Percentiles rank a stretch among this genome's conserved stretches.
Evolutionary conservation across 441 rosid genomes (phyloP).

Genomic region (Adansonia gregorii): DNA sequence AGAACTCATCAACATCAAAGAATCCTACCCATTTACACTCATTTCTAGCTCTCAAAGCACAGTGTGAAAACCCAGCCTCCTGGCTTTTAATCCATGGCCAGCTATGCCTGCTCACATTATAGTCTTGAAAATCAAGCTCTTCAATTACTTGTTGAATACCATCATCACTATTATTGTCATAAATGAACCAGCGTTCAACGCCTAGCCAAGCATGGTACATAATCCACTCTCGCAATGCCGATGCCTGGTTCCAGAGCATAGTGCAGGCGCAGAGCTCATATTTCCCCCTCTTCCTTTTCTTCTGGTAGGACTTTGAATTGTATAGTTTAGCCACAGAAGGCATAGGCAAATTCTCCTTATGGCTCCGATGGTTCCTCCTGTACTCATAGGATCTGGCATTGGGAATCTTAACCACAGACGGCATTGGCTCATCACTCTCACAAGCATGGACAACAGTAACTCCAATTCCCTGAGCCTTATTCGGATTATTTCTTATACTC

Average conservation of each 20-base stretch:
- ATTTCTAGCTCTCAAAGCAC: conserved; percentile 72
- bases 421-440: conserved; percentile 37
- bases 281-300: conserved; percentile 41
- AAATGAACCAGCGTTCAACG: conserved; percentile 86
- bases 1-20: conserved; percentile 94
- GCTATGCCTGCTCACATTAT: conserved; percentile 72
- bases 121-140: conserved; percentile 53
- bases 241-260: conserved; percentile 96
- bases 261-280: conserved; percentile 86
- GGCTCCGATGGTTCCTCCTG: conserved; percentile 32
- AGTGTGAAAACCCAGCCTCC: conserved; percentile 96
- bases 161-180: conserved; percentile 91
- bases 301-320: conserved; percentile 26
- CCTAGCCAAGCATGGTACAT: conserved; percentile 93
- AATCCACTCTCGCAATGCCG: conserved; percentile 79
- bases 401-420: conserved; percentile 51
- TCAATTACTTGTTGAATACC: conserved; percentile 52
- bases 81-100: conserved; percentile 99
- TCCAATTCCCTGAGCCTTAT: conserved; percentile 53
- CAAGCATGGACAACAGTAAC: conserved; percentile 47
- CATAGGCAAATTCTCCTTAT: conserved; percentile 32
- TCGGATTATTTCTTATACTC: conserved; percentile 50
- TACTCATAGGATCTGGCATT: conserved; percentile 20
- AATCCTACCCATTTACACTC: conserved; percentile 92
- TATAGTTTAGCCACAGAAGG: conserved; percentile 65